These are phyloP conservation scores for Rhodomyrtus psidioides DNA, from an alignment of 441 rosid species.

Conservation along the genomic window DNA sequence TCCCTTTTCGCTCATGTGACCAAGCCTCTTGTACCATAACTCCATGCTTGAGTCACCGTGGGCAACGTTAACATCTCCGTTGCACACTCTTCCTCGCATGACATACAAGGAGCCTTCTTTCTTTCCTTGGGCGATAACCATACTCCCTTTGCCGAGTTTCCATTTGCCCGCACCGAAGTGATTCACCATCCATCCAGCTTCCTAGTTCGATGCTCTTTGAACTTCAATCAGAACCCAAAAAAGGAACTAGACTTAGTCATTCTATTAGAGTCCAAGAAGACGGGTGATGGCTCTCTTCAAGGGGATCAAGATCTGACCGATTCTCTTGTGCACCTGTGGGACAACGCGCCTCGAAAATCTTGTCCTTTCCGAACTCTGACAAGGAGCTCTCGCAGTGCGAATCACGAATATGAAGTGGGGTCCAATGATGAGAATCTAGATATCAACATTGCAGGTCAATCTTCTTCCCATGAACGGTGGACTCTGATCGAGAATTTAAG, in stretches of 20 bases:
- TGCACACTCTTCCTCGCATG: no score
- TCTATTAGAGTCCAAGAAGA: not conserved
- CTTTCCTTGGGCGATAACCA: no score
- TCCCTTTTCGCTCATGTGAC: no score
- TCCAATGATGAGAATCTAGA: slow-evolving; percentile 35
- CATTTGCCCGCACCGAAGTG: no score
- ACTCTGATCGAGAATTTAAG: slow-evolving; percentile 12
- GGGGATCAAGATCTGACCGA: slow-evolving; percentile 12
- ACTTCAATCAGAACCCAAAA: slow-evolving; percentile 7
- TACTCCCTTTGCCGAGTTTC: no score
- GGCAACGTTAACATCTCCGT: no score
- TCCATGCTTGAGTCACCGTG: no score
- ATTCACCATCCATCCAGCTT: no score
- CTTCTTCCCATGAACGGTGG: not conserved
- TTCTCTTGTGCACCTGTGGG: not conserved
- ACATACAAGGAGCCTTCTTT: no score
- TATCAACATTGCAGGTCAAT: slow-evolving; percentile 20
- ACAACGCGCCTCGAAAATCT: not conserved
- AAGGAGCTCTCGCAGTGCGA: not conserved
- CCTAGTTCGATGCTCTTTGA: slow-evolving; percentile 20
- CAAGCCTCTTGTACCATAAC: no score
- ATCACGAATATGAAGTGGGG: slow-evolving; percentile 5
- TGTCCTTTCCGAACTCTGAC: not conserved
- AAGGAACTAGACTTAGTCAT: not conserved
- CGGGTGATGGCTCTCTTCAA: not conserved